Evolutionary conservation across 2,329 filamentous ascomycete species (phyloP).

Genomic region (Venturia oleaginea): DNA sequence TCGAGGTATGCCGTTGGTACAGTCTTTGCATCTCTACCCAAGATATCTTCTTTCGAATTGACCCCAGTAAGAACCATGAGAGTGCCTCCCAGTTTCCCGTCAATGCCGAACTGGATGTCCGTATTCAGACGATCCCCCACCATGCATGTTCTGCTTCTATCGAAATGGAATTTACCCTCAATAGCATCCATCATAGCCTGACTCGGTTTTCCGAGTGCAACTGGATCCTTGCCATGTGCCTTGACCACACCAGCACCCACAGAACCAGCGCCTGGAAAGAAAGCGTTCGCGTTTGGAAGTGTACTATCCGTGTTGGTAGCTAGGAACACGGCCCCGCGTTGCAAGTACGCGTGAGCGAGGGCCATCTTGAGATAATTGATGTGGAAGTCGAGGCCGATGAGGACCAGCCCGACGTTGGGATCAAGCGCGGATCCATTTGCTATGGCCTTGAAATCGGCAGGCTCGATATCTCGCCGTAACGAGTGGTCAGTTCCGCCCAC

Average conservation of each 20-base stretch:
- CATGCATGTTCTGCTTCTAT: slow-evolving; percentile 84
- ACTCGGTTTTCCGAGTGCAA: slow-evolving; percentile 85
- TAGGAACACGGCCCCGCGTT: slow-evolving; percentile 72
- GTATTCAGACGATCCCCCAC: slow-evolving; percentile 89
- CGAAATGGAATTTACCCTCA: slow-evolving; percentile 87
- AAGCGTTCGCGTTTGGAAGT: slow-evolving; percentile 66
- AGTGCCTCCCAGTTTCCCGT: slow-evolving; percentile 84
- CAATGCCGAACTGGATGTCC: slow-evolving; percentile 89
- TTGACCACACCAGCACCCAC: slow-evolving; percentile 69
- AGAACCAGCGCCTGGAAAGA: slow-evolving; percentile 89
- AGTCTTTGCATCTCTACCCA: slow-evolving; percentile 56
- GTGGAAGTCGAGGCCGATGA: slow-evolving; percentile 88
- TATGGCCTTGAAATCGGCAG: slow-evolving; percentile 70
- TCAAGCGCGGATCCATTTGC: slow-evolving; percentile 68
- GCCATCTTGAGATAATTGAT: slow-evolving; percentile 90
- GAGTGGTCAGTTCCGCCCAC: slow-evolving; percentile 79
- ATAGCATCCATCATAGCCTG: slow-evolving; percentile 99
- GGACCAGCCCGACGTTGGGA: slow-evolving; percentile 78
- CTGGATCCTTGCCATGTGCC: slow-evolving; percentile 52
- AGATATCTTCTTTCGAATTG: slow-evolving; percentile 64
- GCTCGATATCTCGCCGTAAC: slow-evolving; percentile 67
- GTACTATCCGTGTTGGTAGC: slow-evolving; percentile 92
- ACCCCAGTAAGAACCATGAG: slow-evolving; percentile 88
- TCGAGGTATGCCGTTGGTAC: slow-evolving; percentile 80
- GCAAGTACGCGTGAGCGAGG: slow-evolving; percentile 77